phyloP scores from a whole-genome alignment of 352 stramenopile species.

The Phytopythium chamaehyphon region DNA sequence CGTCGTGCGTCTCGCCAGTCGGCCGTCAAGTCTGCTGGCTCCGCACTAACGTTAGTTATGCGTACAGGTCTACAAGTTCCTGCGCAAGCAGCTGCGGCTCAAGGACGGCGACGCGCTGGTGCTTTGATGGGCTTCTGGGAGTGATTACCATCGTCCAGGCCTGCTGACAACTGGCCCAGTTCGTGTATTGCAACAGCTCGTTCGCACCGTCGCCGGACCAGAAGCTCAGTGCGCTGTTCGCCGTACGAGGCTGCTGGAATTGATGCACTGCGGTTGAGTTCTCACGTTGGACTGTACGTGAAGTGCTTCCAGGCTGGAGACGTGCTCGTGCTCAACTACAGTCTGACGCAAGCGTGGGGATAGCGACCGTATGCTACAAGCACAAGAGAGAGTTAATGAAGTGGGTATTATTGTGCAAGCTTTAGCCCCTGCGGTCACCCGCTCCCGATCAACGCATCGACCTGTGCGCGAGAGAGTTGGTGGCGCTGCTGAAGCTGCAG shows the following conservation, averaged over 20 bases:
- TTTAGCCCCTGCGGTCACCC: slow-evolving; percentile 1
- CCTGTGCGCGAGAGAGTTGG: slow-evolving; percentile 63
- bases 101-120: slow-evolving; percentile 74
- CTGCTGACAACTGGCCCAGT: too few species aligned
- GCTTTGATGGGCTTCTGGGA: slow-evolving; percentile 2
- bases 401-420: too few species aligned
- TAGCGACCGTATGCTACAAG: slow-evolving; percentile 19
- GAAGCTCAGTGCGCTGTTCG: slow-evolving; percentile 67
- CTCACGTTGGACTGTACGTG: not conserved
- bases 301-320: slow-evolving; percentile 81
- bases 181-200: slow-evolving; percentile 87
- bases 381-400: too few species aligned
- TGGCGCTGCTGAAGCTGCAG: slow-evolving; percentile 67
- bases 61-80: slow-evolving; percentile 80
- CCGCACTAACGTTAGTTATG: too few species aligned
- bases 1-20: slow-evolving; percentile 34
- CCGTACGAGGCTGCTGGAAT: slow-evolving; percentile 27
- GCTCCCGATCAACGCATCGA: slow-evolving; percentile 63
- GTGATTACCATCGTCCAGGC: too few species aligned
- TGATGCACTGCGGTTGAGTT: not conserved
- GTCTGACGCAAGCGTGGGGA: slow-evolving; percentile 78
- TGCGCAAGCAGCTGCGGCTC: slow-evolving; percentile 77
- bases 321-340: slow-evolving; percentile 85
- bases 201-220: slow-evolving; percentile 83
- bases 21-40: not conserved